Percentiles rank a stretch among this genome's conserved stretches.
Evolutionary conservation across 768 basidiomycete species (phyloP).

Genomic region (Suillus clintonianus): DNA sequence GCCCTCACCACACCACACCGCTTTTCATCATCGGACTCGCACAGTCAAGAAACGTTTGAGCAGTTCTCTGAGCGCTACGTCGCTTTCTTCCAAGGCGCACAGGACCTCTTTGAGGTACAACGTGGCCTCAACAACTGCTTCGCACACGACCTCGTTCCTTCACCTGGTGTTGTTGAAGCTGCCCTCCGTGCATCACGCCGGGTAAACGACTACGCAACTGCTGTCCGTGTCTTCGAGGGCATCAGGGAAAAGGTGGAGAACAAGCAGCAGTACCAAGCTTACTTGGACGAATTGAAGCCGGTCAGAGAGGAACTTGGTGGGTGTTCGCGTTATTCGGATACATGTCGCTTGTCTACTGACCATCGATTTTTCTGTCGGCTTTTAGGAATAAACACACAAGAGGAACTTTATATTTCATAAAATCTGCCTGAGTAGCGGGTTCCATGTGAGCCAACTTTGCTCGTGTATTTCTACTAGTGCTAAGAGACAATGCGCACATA

Average conservation of each 20-base stretch:
- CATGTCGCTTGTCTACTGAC: not conserved
- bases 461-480: not conserved
- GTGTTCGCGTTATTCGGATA: conserved; percentile 17
- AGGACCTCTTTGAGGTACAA: conserved; percentile 98
- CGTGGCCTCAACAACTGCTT: conserved; percentile 99
- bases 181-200: conserved; percentile 85
- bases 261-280: conserved; percentile 90
- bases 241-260: conserved; percentile 98
- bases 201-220: conserved; percentile 96
- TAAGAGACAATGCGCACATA: conserved; percentile 2
- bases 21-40: conserved; percentile 52
- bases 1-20: conserved; percentile 38
- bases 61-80: conserved; percentile 94
- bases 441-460: not conserved
- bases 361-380: conserved; percentile 3
- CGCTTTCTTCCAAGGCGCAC: conserved; percentile 87
- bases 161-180: conserved; percentile 81
- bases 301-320: conserved; percentile 91
- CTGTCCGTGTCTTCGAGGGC: conserved; percentile 95
- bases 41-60: conserved; percentile 91
- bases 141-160: conserved; percentile 94
- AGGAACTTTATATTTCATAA: conserved; percentile 61
- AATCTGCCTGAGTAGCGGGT: conserved; percentile 11
- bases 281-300: conserved; percentile 87
- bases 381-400: conserved; percentile 60